Base-by-base conservation (phyloP, 495 filamentous ascomycete genomes). In the Lasiosphaeria ovina region DNA sequence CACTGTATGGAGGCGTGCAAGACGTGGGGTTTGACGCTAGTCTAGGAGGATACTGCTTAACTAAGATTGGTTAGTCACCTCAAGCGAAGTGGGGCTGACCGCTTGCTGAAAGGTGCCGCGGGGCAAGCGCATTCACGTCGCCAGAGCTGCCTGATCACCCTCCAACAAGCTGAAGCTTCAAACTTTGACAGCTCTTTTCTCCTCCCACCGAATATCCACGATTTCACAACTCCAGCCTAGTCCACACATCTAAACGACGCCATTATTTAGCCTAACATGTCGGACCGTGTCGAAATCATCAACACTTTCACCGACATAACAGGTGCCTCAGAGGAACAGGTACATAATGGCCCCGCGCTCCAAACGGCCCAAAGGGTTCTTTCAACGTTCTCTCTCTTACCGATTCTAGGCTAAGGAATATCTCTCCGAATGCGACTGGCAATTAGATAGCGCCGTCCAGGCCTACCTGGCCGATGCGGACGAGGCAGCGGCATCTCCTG, bases 261-360 rank as follows among this genome's bases (percentile, higher is more conserved):
- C 53, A 24, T 6, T 24, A 2, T 1, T 24, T 33, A 32, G 10
- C 40, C 38, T 31, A 63, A 42, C 3, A 83, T 85, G 74, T 76
- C 77, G 36, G 81, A 87, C 65, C 86, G 86, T 59, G 87, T 93
- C 72, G 80, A 82, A 64, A 74, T 89, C 59, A 85, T 94, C 61
- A 81, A 82, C 64, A 79, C 88, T 71, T 92, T 97, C 74, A 85
- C 85, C 71, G 77, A 77, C 54, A 77, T 96, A 67, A 93, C 92
- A 3, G 85, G 87, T 31, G 79, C 82, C 17, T 73, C 80, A 9
- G 72, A 87, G 4, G 75, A 85, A 44, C 81, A 87, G 71, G 92
- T 93, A 80, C 67, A 78, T 52, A 24, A 24, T 24, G 24, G 24
- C 24, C 24, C 24, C 24, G 24, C 24, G 24, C 24, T 24, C 24